Percentiles rank a stretch among this genome's conserved stretches.
phyloP scores from a whole-genome alignment of 257 asterid genomes.

The Rhazya stricta region DNA sequence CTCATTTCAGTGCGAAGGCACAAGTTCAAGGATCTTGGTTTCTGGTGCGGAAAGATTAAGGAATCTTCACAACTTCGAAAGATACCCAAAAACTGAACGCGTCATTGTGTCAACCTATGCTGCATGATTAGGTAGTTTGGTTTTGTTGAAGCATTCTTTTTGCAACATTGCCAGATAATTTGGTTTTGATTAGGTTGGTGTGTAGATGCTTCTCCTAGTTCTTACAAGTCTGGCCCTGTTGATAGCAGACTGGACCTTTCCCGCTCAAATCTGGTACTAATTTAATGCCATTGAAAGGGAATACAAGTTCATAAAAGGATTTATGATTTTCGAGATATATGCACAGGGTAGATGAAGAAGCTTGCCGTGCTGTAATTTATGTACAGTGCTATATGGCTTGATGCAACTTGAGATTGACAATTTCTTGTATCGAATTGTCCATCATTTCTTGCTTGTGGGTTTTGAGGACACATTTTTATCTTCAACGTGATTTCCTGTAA shows the following conservation, averaged over 20 bases:
- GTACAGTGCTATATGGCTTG: conserved; percentile 58
- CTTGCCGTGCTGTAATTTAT: conserved; percentile 48
- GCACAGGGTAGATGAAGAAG: conserved; percentile 30
- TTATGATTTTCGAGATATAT: conserved; percentile 10
- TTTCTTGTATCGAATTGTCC: not conserved
- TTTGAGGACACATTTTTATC: not conserved
- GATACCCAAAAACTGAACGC: conserved; percentile 5
- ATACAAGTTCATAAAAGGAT: conserved; percentile 27
- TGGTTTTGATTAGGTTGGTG: conserved; percentile 23
- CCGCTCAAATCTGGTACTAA: conserved; percentile 25
- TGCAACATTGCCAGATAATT: conserved; percentile 28
- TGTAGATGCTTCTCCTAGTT: conserved; percentile 8
- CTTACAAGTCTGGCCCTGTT: conserved; percentile 21
- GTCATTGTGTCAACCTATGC: conserved; percentile 15
- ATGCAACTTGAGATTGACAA: conserved; percentile 10
- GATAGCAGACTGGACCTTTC: conserved; percentile 28
- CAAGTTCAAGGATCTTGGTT: conserved; percentile 21
- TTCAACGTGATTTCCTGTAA: not conserved
- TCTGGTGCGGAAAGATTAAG: conserved; percentile 19
- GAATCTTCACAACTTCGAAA: conserved; percentile 19
- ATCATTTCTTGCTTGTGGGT: not conserved
- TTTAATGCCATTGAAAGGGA: conserved; percentile 27
- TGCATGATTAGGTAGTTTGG: conserved; percentile 24
- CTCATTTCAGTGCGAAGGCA: conserved; percentile 13
- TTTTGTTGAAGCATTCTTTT: conserved; percentile 34